These are phyloP conservation scores for Aspergillus pseudoterreus DNA, from an alignment of 2,329 filamentous ascomycete species.

Conservation along the genomic window DNA sequence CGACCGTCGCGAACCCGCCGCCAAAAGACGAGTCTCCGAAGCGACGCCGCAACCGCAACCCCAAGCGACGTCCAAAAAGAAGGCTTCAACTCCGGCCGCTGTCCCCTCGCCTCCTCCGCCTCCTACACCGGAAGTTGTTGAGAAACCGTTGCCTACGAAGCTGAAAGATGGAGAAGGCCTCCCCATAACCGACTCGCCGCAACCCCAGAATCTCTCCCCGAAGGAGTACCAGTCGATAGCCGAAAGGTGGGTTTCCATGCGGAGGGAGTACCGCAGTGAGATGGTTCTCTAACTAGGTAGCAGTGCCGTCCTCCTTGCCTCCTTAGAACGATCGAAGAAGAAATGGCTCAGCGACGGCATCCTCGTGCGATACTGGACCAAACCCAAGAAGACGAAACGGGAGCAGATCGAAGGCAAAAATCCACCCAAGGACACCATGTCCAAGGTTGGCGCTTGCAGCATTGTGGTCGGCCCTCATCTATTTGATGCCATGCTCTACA, in stretches of 20 bases:
- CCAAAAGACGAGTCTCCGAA: conserved; percentile 42
- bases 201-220: conserved; percentile 45
- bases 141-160: conserved; percentile 48
- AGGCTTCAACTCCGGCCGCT: conserved; percentile 28
- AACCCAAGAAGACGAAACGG: conserved; percentile 54
- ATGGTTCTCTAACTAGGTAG: conserved; percentile 13
- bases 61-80: conserved; percentile 30
- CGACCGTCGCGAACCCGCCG: conserved; percentile 42
- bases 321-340: conserved; percentile 57
- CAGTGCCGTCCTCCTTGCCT: conserved; percentile 55
- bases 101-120: conserved; percentile 24
- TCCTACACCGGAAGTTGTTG: conserved; percentile 26
- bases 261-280: not conserved
- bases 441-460: conserved; percentile 54
- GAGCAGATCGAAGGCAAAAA: conserved; percentile 46
- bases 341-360: conserved; percentile 54
- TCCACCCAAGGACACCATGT: conserved; percentile 51
- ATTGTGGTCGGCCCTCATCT: conserved; percentile 62
- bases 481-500: conserved; percentile 57
- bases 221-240: conserved; percentile 59
- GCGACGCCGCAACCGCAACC: conserved; percentile 27
- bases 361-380: conserved; percentile 56
- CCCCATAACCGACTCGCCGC: conserved; percentile 51
- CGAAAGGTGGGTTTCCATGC: conserved; percentile 42
- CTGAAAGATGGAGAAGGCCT: conserved; percentile 52